Evolutionary conservation across 768 basidiomycete species (phyloP).

Genomic region (Cantharellus anzutake): DNA sequence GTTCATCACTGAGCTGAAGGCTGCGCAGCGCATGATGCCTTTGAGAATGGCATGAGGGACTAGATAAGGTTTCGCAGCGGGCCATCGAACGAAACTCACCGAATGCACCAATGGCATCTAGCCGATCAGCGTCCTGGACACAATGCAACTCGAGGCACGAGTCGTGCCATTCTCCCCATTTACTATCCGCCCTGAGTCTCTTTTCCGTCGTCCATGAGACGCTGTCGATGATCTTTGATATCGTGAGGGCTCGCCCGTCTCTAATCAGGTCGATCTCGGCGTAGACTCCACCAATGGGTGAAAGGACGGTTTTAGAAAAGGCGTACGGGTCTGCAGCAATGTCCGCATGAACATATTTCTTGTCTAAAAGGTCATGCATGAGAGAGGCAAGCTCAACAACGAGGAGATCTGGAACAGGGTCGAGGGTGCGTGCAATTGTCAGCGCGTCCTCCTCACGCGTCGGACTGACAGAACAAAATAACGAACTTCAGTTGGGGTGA

Average conservation of each 20-base stretch:
- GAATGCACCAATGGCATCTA: slow-evolving; percentile 70
- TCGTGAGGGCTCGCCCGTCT: slow-evolving; percentile 37
- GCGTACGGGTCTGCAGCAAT: slow-evolving; percentile 38
- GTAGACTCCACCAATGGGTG: slow-evolving; percentile 23
- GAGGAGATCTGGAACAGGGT: slow-evolving; percentile 40
- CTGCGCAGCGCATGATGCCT: slow-evolving; percentile 53
- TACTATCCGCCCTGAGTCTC: slow-evolving; percentile 32
- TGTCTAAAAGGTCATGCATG: slow-evolving; percentile 74
- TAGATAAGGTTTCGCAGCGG: no score
- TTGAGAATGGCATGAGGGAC: background rate
- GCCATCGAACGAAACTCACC: slow-evolving; percentile 22
- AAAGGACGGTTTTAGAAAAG: slow-evolving; percentile 32
- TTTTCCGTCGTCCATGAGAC: slow-evolving; percentile 80
- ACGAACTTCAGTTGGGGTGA: background rate
- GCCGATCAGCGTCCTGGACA: slow-evolving; percentile 61
- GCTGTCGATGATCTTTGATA: slow-evolving; percentile 49
- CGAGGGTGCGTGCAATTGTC: slow-evolving; percentile 32
- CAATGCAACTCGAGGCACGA: slow-evolving; percentile 60
- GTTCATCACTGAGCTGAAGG: slow-evolving; percentile 38
- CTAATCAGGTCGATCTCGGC: slow-evolving; percentile 28
- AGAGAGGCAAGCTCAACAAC: slow-evolving; percentile 73
- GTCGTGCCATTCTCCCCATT: slow-evolving; percentile 45
- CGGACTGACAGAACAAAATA: slow-evolving; percentile 31
- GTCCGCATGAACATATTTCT: slow-evolving; percentile 51
- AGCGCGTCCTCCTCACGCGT: slow-evolving; percentile 69